Percentiles rank a stretch among this genome's conserved stretches.
Conservation (phyloP, 495 filamentous ascomycete genomes). For the Tetracladium marchalianum region DNA sequence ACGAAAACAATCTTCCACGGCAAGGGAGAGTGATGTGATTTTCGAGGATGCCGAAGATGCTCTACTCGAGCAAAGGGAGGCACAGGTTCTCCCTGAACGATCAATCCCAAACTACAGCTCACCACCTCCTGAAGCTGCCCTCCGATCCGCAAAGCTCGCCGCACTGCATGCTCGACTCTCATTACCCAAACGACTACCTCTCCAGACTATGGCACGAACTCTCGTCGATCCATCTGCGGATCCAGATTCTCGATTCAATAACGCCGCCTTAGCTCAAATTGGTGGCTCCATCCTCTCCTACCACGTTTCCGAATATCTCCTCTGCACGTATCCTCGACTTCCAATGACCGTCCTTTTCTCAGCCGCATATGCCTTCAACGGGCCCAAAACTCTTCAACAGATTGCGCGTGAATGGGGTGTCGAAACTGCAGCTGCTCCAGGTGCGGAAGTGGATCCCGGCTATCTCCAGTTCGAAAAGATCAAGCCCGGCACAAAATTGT, state of each 20-base stretch:
- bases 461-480: conserved; percentile 70
- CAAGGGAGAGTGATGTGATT: conserved; percentile 6
- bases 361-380: conserved; percentile 74
- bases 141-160: conserved; percentile 77
- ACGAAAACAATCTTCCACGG: conserved; percentile 18
- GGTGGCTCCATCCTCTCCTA: conserved; percentile 75
- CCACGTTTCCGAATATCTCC: conserved; percentile 77
- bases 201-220: conserved; percentile 76
- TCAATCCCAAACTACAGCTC: conserved; percentile 35
- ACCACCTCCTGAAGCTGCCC: conserved; percentile 57
- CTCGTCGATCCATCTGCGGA: conserved; percentile 82
- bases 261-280: conserved; percentile 68
- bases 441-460: conserved; percentile 86
- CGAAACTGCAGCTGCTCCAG: conserved; percentile 70
- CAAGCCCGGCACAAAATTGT: conserved; percentile 38
- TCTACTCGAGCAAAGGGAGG: not conserved
- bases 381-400: conserved; percentile 54
- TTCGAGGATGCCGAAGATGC: conserved; percentile 19
- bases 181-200: conserved; percentile 69
- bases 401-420: conserved; percentile 84
- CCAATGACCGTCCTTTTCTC: conserved; percentile 74
- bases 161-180: conserved; percentile 87
- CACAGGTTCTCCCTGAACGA: not conserved
- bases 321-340: conserved; percentile 81
- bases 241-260: conserved; percentile 63